Base-by-base conservation (phyloP, 1,139 yeast genomes). In the Kurtzmaniella quercitrusa region DNA sequence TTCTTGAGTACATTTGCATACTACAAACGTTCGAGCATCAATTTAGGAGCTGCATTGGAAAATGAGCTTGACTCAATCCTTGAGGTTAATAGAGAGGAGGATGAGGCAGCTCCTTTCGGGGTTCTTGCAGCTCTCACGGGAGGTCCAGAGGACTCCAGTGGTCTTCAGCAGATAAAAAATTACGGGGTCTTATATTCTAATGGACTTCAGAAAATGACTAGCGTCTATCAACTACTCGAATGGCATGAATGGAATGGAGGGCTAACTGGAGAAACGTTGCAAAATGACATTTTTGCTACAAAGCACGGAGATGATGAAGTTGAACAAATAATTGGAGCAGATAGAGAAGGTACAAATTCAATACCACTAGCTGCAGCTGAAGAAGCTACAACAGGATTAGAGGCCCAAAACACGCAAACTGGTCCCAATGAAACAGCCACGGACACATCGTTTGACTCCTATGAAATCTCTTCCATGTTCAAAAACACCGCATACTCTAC, bases 191-290 rank as follows among this genome's bases (percentile, higher is more conserved):
- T 72, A 1, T 57, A 63, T 14, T 21, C 23, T 10, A 14, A n/a
- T 19, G 38, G 38, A 17, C 14, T 21, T 10, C 25, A 17, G 15
- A 21, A 14, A 2, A 50, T 70, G 34, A 49, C 59, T 6, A 56
- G 58, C 39, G 45, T 69, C 9, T 66, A 67, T 48, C 63, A 62
- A 38, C 61, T 65, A 59, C 45, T 71, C 14, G 76, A 70, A 43
- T 60, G 56, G 41, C 56, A 60, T 41, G 69, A 66, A 42, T 61
- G 59, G 41, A 68, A 65, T 37, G 57, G 58, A n/a, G 65, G 56
- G 37, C 47, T 67, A 7, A 56, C 55, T 21, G 52, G 59, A 0
- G 50, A 47, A 2, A 50, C 50, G 18, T 48, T 60, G 9, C 48
- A 45, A 14, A 40, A 49, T n/a, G 54, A 54, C 38, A 51, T 50